Conservation (phyloP, 495 filamentous ascomycete species). For the Mycothermus thermophilus region DNA sequence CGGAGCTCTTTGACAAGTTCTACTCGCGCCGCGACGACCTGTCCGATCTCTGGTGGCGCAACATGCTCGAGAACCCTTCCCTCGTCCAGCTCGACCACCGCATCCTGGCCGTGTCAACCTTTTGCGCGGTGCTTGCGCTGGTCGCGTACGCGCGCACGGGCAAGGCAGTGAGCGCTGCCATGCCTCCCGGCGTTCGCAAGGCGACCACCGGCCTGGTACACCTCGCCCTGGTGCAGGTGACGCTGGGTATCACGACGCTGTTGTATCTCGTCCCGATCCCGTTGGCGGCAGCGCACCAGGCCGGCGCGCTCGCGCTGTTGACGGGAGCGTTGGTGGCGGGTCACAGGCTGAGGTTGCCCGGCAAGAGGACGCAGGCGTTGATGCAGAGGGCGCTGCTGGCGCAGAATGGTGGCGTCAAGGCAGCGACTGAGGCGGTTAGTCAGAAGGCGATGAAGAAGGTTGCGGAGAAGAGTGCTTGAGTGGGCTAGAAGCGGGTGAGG, state of each 20-base stretch:
- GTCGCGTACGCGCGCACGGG: conserved; percentile 63
- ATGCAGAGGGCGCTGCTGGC: conserved; percentile 27
- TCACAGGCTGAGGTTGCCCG: conserved; percentile 37
- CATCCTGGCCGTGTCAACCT: conserved; percentile 79
- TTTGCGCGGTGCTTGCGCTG: conserved; percentile 62
- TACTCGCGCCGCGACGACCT: conserved; percentile 67
- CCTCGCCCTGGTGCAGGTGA: conserved; percentile 67
- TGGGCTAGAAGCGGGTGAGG: too few relatives aligned
- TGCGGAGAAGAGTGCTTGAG: conserved; percentile 4
- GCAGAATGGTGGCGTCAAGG: not conserved
- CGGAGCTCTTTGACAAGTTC: conserved; percentile 70
- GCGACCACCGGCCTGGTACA: conserved; percentile 71
- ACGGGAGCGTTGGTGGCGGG: conserved; percentile 70
- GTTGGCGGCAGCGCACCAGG: conserved; percentile 84
- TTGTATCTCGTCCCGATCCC: conserved; percentile 84
- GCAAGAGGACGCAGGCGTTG: conserved; percentile 30
- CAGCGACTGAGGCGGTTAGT: conserved; percentile 1
- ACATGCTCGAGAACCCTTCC: conserved; percentile 91
- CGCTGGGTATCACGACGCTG: conserved; percentile 76
- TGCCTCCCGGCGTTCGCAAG: conserved; percentile 53
- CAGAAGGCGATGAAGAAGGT: conserved; percentile 5
- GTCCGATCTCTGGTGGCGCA: conserved; percentile 85
- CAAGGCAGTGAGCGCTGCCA: conserved; percentile 41
- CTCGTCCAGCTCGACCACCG: conserved; percentile 91
- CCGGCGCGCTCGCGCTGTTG: conserved; percentile 72